Evolutionary conservation across 139 green algal species (phyloP).

Genomic region (Eudorina sp.): DNA sequence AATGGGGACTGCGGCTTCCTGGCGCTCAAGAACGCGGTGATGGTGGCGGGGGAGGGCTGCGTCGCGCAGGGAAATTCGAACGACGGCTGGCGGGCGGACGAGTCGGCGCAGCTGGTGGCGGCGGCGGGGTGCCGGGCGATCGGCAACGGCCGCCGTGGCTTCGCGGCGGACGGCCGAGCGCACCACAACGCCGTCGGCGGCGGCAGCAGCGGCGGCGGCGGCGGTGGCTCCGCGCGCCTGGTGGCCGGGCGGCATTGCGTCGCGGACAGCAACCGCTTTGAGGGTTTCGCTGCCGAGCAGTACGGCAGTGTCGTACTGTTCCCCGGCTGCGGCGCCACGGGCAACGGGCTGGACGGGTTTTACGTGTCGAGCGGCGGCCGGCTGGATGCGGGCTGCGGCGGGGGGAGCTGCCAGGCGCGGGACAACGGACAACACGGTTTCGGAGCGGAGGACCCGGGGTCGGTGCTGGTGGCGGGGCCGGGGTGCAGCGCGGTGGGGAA

Average conservation of each 20-base stretch:
- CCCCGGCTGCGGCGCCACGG: neutral
- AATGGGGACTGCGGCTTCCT: neutral
- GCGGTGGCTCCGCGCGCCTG: neutral
- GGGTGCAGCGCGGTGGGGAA: neutral
- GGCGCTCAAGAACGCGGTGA: neutral
- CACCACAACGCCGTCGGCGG: no score
- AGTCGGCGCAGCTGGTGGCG: neutral
- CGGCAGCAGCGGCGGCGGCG: neutral
- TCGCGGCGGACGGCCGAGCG: neutral
- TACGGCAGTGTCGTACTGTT: neutral
- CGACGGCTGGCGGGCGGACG: neutral
- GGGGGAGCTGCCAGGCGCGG: neutral
- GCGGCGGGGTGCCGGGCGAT: neutral
- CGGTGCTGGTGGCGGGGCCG: neutral
- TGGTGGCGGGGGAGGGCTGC: neutral
- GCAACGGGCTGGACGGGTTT: neutral
- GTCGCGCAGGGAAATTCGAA: neutral
- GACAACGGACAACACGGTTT: conserved; percentile 5
- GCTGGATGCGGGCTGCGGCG: neutral
- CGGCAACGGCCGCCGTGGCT: neutral
- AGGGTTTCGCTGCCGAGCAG: neutral
- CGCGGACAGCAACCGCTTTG: neutral
- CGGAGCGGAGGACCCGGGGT: neutral
- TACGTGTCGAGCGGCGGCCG: neutral
- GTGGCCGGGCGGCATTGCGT: neutral